These are phyloP conservation scores for Neofusicoccum cordaticola DNA, from an alignment of 2,329 filamentous ascomycete species.

Conservation along the genomic window DNA sequence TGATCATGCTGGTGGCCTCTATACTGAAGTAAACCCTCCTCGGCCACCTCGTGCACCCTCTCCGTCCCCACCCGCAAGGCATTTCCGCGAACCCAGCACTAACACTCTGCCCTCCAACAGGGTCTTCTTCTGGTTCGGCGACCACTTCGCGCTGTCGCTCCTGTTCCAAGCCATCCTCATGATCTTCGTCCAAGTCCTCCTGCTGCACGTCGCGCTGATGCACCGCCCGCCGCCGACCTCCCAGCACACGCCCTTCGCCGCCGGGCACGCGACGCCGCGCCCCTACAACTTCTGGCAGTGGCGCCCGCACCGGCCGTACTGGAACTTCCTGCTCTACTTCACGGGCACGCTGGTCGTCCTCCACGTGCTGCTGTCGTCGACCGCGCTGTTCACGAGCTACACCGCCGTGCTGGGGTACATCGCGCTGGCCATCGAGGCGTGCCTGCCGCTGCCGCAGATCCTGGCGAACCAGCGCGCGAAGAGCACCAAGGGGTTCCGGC, in stretches of 20 bases:
- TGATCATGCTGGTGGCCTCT: conserved; percentile 65
- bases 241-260: conserved; percentile 58
- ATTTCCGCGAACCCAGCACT: neutral
- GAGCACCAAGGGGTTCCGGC: conserved; percentile 73
- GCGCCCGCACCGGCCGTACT: conserved; percentile 73
- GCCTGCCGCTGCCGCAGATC: conserved; percentile 78
- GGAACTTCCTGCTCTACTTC: conserved; percentile 72
- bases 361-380: conserved; percentile 65
- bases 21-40: conserved; percentile 54
- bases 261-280: conserved; percentile 46
- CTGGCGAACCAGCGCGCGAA: conserved; percentile 64
- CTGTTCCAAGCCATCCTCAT: conserved; percentile 61
- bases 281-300: conserved; percentile 84
- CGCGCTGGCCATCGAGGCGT: conserved; percentile 76
- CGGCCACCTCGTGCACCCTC: neutral
- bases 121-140: conserved; percentile 65
- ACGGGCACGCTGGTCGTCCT: conserved; percentile 58
- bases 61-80: conserved; percentile 16
- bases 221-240: conserved; percentile 48
- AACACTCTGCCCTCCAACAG: conserved; percentile 30
- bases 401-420: conserved; percentile 67
- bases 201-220: conserved; percentile 60
- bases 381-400: conserved; percentile 62
- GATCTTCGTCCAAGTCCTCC: conserved; percentile 56
- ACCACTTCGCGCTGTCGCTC: conserved; percentile 57